Evolutionary conservation across 768 basidiomycete genomes (phyloP), one percentile per base, ranked within the genome.

Genomic region (Auricularia heimuer): DNA sequence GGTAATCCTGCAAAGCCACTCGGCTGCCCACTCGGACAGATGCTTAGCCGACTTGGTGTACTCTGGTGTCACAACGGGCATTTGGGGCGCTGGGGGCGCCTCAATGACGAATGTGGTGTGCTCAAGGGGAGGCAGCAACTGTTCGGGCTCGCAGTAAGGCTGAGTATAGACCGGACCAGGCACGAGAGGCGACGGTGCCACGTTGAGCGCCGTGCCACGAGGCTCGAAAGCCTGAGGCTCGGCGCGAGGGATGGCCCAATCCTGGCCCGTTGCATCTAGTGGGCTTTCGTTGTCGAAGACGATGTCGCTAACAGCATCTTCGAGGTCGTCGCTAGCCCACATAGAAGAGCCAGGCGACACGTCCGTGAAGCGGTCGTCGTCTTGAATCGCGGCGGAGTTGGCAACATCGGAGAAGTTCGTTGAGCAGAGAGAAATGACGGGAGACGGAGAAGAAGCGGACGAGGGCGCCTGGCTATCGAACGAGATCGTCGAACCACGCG

Each of bases 1-100:
- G 73, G 89, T 91, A 54, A 85, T 84, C 72, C 88, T 89, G 90
- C 90, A 92, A 18, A 90, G 84, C 71, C 87, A 92, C 63, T 80
- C 81, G 56, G 88, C 86, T 29, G 90, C 76, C 90, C 90, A 92
- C 65, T 89, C 87, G 3, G 90, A 83, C 67, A 92, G 78, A 18
- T 90, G 90, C 63, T 90, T 88, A 0, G 87, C 83, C 10, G 92
- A 78, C 70, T 85, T 89, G 78, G 82, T 86, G 78, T 90, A 91
- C 56, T 60, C 56, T 7, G 56, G 56, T 21, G 56, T 60, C 16
- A 29, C 12, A 4, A 60, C 29, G 29, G 56, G 56, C 39, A 42
- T 42, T 14, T 42, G 39, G 21, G 47, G 47, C 10, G 18, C 47
- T 6, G 16, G 18, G 18, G 47, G 47, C 6, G 18, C 47, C 47